Base-by-base conservation (phyloP, 2,329 filamentous ascomycete genomes). In the Parastagonospora nodorum region DNA sequence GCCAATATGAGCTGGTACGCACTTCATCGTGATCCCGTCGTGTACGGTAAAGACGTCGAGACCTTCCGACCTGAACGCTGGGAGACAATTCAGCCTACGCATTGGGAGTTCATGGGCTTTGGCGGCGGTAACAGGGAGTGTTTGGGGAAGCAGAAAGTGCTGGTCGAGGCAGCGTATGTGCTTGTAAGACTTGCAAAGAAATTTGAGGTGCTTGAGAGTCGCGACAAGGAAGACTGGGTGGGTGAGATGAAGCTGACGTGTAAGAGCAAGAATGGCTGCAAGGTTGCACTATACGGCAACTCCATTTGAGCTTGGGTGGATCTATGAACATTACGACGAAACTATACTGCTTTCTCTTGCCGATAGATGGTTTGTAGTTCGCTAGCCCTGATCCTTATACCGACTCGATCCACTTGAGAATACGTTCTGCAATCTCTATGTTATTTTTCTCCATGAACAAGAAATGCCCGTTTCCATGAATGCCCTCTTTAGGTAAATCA, bases 401-500 rank as follows among this genome's bases (percentile, higher is more conserved):
- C 8, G 9, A 9, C 16, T 8, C 15, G 10, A 51, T 33, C 49
- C 49, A 51, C 29, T 47, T 8, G 16, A 30, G 40, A 12, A 51
- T 36, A 5, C 35, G 32, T 4, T 51, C 38, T 36, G 61, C 64
- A 37, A 66, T 65, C 8, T 61, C 53, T 1, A 61, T 5, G 30
- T 62, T 71, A 12, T 72, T 72, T 55, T 57, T 65, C 51, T 71
- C 67, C 67, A 72, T 67, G 36, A 70, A 71, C 10, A 68, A 53
- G 56, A 73, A 62, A 28, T 72, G 68, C 8, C 60, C 67, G 41
- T 73, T 92, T 52, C 80, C 77, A 57, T 87, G 77, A 50, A 94
- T 76, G 52, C 93, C 90, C 33, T 79, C 78, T 65, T 85, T 73
- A 24, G 81, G 79, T 2, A 73, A 41, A 14, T 71, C 57, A 14